These are phyloP conservation scores for Medicago lupulina DNA, from an alignment of 306 rosid species.

Conservation along the genomic window DNA sequence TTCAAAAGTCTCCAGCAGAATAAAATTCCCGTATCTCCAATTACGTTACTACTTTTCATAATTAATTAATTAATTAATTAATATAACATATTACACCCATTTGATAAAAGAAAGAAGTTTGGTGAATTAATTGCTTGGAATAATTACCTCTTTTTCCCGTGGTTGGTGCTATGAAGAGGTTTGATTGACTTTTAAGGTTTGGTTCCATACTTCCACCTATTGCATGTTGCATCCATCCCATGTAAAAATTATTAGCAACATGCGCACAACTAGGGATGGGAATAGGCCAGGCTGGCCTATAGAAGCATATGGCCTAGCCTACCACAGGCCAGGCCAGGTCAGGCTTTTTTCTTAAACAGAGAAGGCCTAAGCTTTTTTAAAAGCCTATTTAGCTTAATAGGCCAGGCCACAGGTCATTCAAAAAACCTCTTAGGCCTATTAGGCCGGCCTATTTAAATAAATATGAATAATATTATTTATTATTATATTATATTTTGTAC, in stretches of 20 bases:
- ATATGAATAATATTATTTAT: too few species aligned
- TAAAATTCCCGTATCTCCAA: slow-evolving; percentile 17
- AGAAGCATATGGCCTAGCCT: too few species aligned
- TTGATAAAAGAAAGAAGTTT: background rate
- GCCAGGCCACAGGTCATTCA: too few species aligned
- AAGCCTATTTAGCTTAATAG: too few species aligned
- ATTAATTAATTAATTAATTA: background rate
- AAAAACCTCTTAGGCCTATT: too few species aligned
- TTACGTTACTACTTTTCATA: slow-evolving; percentile 6
- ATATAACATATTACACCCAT: background rate
- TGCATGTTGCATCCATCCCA: slow-evolving; percentile 48
- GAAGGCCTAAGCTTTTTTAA: too few species aligned
- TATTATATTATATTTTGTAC: too few species aligned
- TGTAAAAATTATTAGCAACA: slow-evolving; percentile 47
- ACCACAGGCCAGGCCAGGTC: too few species aligned
- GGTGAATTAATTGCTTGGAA: background rate
- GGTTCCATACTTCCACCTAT: slow-evolving; percentile 47
- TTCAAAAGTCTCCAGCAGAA: slow-evolving; percentile 45
- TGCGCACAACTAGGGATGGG: slow-evolving; percentile 48
- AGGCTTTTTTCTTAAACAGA: too few species aligned
- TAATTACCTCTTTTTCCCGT: slow-evolving; percentile 41
- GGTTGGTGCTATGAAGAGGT: slow-evolving; percentile 51
- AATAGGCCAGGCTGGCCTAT: too few species aligned
- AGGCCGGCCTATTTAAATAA: too few species aligned
- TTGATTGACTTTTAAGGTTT: slow-evolving; percentile 51